Percentiles rank a stretch among this genome's conserved stretches.
Evolutionary conservation across 1,139 yeast genomes (phyloP).

Genomic region (Candida smagusa): DNA sequence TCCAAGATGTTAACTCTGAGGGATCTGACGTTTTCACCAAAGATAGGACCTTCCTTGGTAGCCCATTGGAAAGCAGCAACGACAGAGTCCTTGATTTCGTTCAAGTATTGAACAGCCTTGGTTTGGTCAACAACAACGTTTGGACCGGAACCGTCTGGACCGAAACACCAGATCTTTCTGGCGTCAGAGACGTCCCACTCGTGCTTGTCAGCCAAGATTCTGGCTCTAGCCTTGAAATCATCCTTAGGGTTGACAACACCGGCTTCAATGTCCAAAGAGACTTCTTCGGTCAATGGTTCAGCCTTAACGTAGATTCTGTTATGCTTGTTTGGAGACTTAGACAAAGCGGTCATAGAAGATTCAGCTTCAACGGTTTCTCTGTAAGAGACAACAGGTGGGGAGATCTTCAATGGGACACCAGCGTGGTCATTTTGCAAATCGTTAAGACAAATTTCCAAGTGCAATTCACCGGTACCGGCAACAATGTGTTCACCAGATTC

Average conservation of each 20-base stretch:
- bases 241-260: slow-evolving; percentile 95
- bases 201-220: slow-evolving; percentile 97
- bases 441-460: slow-evolving; percentile 94
- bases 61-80: slow-evolving; percentile 99
- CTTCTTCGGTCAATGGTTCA: slow-evolving; percentile 93
- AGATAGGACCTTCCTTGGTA: slow-evolving; percentile 98
- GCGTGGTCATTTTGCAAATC: slow-evolving; percentile 99
- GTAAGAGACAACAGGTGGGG: slow-evolving; percentile 98
- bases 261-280: slow-evolving; percentile 83
- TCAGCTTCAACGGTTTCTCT: slow-evolving; percentile 96
- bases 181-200: slow-evolving; percentile 99
- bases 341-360: slow-evolving; percentile 93
- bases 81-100: slow-evolving; percentile 98
- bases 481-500: slow-evolving; percentile 99
- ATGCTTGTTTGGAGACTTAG: slow-evolving; percentile 99
- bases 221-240: slow-evolving; percentile 99
- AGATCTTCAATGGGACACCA: slow-evolving; percentile 96
- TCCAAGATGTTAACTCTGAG: slow-evolving; percentile 97
- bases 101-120: slow-evolving; percentile 98
- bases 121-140: slow-evolving; percentile 99
- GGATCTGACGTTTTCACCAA: slow-evolving; percentile 95
- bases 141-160: slow-evolving; percentile 99
- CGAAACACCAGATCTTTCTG: slow-evolving; percentile 99
- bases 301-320: slow-evolving; percentile 99
- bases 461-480: slow-evolving; percentile 99